These are phyloP conservation scores for Alternaria arbusti DNA, from an alignment of 2,329 filamentous ascomycete genomes.

Conservation along the genomic window DNA sequence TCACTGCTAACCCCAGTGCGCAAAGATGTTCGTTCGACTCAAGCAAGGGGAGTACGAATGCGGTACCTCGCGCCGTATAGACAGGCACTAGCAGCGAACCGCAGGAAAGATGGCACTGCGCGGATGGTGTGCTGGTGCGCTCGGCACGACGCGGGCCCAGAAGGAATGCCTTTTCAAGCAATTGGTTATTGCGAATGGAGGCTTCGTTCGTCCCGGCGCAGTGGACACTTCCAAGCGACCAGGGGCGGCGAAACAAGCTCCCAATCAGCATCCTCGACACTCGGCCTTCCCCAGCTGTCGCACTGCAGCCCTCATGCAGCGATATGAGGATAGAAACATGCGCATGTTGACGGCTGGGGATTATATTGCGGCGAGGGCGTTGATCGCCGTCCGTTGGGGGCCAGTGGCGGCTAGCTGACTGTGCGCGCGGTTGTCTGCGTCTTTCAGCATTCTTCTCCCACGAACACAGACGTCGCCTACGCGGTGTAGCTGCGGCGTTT, in stretches of 20 bases:
- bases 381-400: neutral
- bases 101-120: conserved; percentile 1
- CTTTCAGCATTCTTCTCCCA: neutral
- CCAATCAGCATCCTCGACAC: conserved; percentile 19
- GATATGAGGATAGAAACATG: conserved; percentile 15
- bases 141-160: neutral
- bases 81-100: conserved; percentile 7
- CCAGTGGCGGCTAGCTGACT: conserved; percentile 16
- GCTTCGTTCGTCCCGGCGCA: conserved; percentile 13
- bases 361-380: conserved; percentile 20
- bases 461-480: neutral
- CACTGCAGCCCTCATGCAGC: conserved; percentile 19
- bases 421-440: conserved; percentile 3
- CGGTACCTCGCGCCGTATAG: neutral
- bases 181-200: conserved; percentile 2
- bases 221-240: conserved; percentile 11
- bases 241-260: conserved; percentile 23
- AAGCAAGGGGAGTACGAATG: neutral
- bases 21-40: neutral
- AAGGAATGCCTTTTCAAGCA: conserved; percentile 2
- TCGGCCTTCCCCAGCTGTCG: conserved; percentile 3
- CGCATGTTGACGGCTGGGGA: conserved; percentile 6
- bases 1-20: neutral
- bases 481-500: conserved; percentile 5
- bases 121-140: neutral